Evolutionary conservation across 148 eudicot genomes (phyloP), one percentile per base, ranked within the genome.

Genomic region (Persicaria maculosa): DNA sequence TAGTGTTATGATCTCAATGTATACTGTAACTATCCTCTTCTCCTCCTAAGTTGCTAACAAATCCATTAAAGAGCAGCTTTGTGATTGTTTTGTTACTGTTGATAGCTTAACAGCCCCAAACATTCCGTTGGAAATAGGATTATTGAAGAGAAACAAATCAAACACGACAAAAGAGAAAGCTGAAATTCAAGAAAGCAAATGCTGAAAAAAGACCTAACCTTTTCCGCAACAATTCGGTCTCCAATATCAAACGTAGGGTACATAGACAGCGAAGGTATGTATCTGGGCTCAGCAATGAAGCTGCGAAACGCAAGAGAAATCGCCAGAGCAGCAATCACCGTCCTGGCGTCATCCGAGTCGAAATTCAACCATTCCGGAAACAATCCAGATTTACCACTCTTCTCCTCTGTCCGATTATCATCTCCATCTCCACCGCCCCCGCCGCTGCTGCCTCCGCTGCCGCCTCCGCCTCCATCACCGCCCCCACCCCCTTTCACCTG

Each of bases 191-290:
- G 17, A 7, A 55, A 36, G 14, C 17, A 40, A 40, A 40, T 4
- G 15, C 14, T 16, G 7, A 46, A 6, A 40, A 15, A 44, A 74
- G 65, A 55, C n/a, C 73, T 77, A 65, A 95, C 99, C 97, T 95
- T 95, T 78, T 95, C 99, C 31, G 99, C 99, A 20, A 95, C 97
- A 78, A 95, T 65, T 47, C 94, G 82, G 78, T 95, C 99, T 15
- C 99, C 99, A 72, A 95, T 91, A 83, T 95, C 90, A 82, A 95
- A 95, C 14, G 99, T 95, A 40, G 99, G 99, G 77, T 78, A 95
- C 99, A 95, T 95, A 54, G 99, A 95, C 85, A 95, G 85, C 4
- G 99, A 95, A 19, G 99, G 99, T 53, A 95, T 95, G 65, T 58
- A 95, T 82, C 99, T 86, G 47, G 99, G 99, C 86, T 95, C 99